Conservation (phyloP, 257 asterid genomes). For the Ehretia macrophylla region DNA sequence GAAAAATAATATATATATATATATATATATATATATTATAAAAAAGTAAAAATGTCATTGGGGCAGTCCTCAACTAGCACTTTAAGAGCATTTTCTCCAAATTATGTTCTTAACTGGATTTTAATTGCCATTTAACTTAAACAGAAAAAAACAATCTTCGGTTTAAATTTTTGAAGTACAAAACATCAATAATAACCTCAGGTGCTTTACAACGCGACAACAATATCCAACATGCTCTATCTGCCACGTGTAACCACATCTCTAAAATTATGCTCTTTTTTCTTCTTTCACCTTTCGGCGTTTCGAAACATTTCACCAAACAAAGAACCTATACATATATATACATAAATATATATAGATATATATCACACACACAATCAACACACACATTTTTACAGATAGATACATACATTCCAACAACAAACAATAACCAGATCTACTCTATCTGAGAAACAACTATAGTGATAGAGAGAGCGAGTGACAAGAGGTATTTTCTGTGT, state of each 20-base stretch:
- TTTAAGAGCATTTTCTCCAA: no score
- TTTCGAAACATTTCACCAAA: not conserved
- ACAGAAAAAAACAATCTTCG: no score
- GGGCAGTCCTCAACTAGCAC: no score
- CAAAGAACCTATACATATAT: not conserved
- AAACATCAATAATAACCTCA: slow-evolving; percentile 9
- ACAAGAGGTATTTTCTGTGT: not conserved
- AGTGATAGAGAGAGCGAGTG: slow-evolving; percentile 10
- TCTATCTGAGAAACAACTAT: slow-evolving; percentile 14
- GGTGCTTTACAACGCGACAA: slow-evolving; percentile 15
- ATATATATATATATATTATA: no score
- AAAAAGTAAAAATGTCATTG: no score
- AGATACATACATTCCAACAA: not conserved
- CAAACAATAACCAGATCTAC: slow-evolving; percentile 31
- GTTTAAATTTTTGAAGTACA: no score
- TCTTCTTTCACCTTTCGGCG: slow-evolving; percentile 21
- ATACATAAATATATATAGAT: not conserved
- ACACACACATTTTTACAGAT: not conserved
- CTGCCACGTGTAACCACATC: slow-evolving; percentile 33
- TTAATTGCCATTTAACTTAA: no score
- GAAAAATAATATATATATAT: no score
- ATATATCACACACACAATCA: slow-evolving; percentile 6
- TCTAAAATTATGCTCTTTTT: not conserved
- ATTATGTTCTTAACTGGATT: no score
- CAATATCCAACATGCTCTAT: slow-evolving; percentile 13